Evolutionary conservation across 2,329 filamentous ascomycete genomes (phyloP), one percentile per base, ranked within the genome.

Genomic region (Venturia oleaginea): DNA sequence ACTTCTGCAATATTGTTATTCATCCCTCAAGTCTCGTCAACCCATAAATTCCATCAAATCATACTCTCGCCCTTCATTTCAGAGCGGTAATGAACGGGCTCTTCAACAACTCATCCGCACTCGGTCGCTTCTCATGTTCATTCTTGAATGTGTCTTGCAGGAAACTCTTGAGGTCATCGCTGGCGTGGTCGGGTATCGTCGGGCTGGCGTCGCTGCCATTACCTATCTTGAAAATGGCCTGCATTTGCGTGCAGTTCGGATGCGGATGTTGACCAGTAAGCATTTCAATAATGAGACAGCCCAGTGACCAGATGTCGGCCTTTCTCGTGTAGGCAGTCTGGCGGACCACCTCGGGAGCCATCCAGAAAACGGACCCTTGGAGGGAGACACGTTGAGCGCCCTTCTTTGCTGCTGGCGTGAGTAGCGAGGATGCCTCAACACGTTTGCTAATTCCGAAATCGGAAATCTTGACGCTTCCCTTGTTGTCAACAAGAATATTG

Each of bases 391-490:
- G 70, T 76, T 63, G 43, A 1, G 86, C 82, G 7, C 81, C 80
- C 68, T 84, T 80, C 55, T 81, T 75, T 67, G 80, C 77, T n/a
- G 71, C 72, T 34, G 76, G 72, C 40, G 74, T 75, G 59, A 96
- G 85, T 55, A 97, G 85, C 66, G 92, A 94, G 65, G 91, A 88
- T 17, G 92, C 92, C 76, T 97, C 93, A 48, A 97, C 89, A 75
- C 96, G 95, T 82, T 99, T 99, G 67, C 90, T 95, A 74, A 99
- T 97, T 73, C 94, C 94, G 71, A 99, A 99, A 81, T 99, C 94
- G 10, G 93, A 97, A 69, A 99, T 99, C 79, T 99, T 99, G 78
- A 99, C 96, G 8, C 91, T 93, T 65, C 94, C 94, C 78, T 97
- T 97, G 81, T 97, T 97, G 79, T 99, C 94, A 65, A 99, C 94